Evolutionary conservation across 805 yeast species (phyloP), one percentile per base, ranked within the genome.

Genomic region (Ogataea glucozyma): DNA sequence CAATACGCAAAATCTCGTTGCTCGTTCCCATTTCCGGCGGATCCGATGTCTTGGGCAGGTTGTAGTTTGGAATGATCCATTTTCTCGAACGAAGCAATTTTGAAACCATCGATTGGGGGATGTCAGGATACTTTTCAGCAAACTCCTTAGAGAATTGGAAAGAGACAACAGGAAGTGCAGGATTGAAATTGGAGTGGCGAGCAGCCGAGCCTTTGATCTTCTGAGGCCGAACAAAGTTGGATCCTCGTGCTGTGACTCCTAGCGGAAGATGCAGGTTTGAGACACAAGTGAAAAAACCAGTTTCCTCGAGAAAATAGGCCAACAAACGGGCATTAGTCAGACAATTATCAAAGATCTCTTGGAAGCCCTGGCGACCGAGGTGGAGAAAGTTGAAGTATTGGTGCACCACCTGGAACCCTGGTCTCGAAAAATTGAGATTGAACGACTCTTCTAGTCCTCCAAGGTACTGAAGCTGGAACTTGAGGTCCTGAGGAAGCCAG

Each of bases 381-480:
- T 78, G 70, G 53, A 89, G 66, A 54, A 89, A 81, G 63, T 85
- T 85, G 72, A 69, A 88, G 71, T 89, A 90, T 67, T 89, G 97
- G 58, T 84, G 88, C 48, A 89, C 72, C 23, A 90, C 90, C 46
- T 90, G 95, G 76, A 79, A 86, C 1, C 97, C 97, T 6, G 97
- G 93, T 61, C 97, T 80, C 6, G 95, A 86, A 66, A 89, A 89
- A 69, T 89, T 89, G 62, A 89, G 74, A 27, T 82, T 87, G 70
- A 80, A 90, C 19, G 93, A 83, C 64, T 85, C 91, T 64, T 89
- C 97, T 5, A 82, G 74, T 17, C 96, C 95, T 24, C 97, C 97
- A 30, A 89, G 72, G 64, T 89, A 89, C 60, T 82, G 81, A 58
- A 89, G 72, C 51, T 85, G 82, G 67, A 89, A 89, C 55, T 83